phyloP scores from a whole-genome alignment of 768 basidiomycete species.

The Leccinellum rugosiceps region DNA sequence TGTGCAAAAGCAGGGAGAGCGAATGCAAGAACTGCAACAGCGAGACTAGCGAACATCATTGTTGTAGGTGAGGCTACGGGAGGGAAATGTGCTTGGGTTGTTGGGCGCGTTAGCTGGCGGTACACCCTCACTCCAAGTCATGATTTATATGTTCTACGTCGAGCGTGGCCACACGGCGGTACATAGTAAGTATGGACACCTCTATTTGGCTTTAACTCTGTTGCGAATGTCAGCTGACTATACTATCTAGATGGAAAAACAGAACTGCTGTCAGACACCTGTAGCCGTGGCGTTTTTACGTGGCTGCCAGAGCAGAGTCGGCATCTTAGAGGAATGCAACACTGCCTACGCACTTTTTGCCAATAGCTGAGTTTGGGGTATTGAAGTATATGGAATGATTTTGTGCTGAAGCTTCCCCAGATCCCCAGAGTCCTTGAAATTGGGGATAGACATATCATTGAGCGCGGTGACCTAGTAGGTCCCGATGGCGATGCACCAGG shows the following conservation, averaged over 20 bases:
- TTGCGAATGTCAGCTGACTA: not conserved
- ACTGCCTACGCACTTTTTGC: not conserved
- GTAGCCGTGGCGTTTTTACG: not conserved
- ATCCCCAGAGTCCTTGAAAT: not conserved
- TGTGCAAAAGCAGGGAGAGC: conserved; percentile 18
- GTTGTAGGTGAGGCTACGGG: not conserved
- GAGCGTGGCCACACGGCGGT: not conserved
- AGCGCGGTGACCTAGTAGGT: not conserved
- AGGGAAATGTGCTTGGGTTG: not conserved
- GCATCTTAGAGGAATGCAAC: not conserved
- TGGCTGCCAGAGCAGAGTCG: not conserved
- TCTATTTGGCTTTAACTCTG: not conserved
- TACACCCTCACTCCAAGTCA: not conserved
- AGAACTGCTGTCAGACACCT: not conserved
- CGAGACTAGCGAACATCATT: conserved; percentile 26
- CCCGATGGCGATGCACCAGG: not conserved
- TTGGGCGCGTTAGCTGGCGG: not conserved
- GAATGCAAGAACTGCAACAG: conserved; percentile 8
- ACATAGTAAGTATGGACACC: not conserved
- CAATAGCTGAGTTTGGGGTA: not conserved
- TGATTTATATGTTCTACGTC: conserved; percentile 14
- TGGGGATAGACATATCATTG: not conserved
- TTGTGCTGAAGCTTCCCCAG: not conserved
- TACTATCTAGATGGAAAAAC: not conserved
- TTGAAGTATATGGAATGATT: not conserved